These are phyloP conservation scores for Scenedesmus sp. DNA, from an alignment of 163 green algal species.

Conservation along the genomic window DNA sequence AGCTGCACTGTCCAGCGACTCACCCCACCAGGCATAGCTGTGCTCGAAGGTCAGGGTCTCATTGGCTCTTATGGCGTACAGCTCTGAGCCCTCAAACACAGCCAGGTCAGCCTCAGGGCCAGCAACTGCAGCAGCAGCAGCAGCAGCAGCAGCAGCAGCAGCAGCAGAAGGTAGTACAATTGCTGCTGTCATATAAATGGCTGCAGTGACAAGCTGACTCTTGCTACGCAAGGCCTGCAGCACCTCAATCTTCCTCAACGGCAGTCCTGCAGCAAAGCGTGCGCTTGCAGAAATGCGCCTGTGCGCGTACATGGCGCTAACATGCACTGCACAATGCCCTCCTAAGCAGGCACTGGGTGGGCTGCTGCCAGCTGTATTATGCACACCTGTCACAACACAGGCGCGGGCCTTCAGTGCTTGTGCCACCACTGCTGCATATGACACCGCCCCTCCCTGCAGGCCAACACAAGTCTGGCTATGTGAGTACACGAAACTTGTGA, in stretches of 20 bases:
- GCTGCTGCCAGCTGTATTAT: neutral
- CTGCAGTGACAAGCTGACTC: neutral
- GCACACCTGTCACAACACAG: conserved; percentile 80
- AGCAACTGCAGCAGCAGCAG: no score
- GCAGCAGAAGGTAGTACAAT: neutral
- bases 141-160: conserved; percentile 17
- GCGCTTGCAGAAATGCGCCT: neutral
- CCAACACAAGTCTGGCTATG: neutral
- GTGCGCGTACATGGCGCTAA: neutral
- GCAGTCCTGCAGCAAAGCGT: neutral
- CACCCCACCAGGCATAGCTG: conserved; percentile 89
- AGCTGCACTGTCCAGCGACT: conserved; percentile 18
- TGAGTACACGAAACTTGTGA: no score
- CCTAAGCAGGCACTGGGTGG: neutral
- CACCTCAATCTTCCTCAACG: neutral
- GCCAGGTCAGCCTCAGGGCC: conserved; percentile 75
- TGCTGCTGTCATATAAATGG: neutral
- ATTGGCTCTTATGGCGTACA: conserved; percentile 72
- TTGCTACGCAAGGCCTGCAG: neutral
- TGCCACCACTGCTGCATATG: conserved; percentile 81
- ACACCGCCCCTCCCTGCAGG: conserved; percentile 79
- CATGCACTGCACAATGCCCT: neutral
- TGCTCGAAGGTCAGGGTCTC: conserved; percentile 90
- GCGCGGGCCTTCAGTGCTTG: conserved; percentile 66
- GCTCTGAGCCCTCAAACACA: conserved; percentile 73